A percentile compares a stretch with the other conserved stretches of the same genome.
These are phyloP conservation scores for Flaveria brownii DNA, from an alignment of 129 eudicot species.

Conservation along the genomic window DNA sequence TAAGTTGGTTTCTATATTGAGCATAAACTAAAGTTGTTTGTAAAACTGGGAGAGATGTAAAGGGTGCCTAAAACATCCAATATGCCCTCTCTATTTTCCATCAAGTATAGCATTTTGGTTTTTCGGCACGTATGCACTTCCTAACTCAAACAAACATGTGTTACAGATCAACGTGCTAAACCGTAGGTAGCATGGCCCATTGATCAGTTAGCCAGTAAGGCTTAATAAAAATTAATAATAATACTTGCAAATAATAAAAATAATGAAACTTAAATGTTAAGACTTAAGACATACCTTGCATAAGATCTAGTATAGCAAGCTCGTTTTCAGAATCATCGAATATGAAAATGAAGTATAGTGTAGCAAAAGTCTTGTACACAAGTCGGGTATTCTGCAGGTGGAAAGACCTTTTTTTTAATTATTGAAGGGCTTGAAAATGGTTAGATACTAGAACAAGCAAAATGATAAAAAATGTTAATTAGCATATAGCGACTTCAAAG, in stretches of 20 bases:
- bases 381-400: conserved; percentile 79
- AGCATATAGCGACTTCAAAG: background rate
- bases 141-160: background rate
- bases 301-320: conserved; percentile 91
- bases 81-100: background rate
- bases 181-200: background rate
- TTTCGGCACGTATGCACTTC: background rate
- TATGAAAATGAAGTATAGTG: conserved; percentile 76
- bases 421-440: conserved; percentile 14
- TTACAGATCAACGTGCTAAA: background rate
- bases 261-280: background rate
- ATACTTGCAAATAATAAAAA: background rate
- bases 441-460: conserved; percentile 9
- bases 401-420: conserved; percentile 10
- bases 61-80: background rate
- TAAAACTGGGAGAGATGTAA: background rate
- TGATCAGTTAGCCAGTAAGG: background rate
- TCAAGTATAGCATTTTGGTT: background rate
- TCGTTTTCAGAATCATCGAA: conserved; percentile 91
- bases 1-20: background rate
- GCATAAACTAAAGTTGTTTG: too few species aligned
- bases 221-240: background rate
- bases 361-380: conserved; percentile 86
- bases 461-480: background rate
- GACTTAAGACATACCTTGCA: conserved; percentile 66